Conservation (phyloP, 2,329 filamentous ascomycete genomes). For the Colletotrichum graminicola region DNA sequence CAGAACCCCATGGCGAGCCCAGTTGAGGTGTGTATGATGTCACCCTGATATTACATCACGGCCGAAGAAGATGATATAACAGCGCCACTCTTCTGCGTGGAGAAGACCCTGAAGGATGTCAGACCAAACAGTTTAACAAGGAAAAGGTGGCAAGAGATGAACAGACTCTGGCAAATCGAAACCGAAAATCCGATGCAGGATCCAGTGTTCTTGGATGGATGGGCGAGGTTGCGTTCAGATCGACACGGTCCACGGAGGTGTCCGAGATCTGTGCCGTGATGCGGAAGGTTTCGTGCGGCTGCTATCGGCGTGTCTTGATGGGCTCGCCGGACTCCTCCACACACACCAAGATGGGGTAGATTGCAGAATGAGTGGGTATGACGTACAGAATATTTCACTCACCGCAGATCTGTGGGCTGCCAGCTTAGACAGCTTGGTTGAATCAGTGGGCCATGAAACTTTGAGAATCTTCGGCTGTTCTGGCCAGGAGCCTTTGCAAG, state of each 20-base stretch:
- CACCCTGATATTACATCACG: conserved; percentile 33
- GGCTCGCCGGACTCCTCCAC: not conserved
- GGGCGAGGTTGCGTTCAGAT: conserved; percentile 8
- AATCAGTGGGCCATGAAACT: not conserved
- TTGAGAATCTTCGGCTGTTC: conserved; percentile 6
- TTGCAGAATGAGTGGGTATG: conserved; percentile 5
- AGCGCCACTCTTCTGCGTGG: conserved; percentile 34
- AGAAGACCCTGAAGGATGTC: conserved; percentile 14
- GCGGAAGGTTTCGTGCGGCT: conserved; percentile 15
- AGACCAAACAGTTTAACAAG: not conserved
- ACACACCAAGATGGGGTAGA: conserved; percentile 6
- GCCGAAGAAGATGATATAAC: conserved; percentile 23
- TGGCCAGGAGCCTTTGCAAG: not conserved
- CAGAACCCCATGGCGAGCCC: not conserved
- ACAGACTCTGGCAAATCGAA: not conserved
- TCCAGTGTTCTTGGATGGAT: conserved; percentile 12
- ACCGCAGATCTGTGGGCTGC: conserved; percentile 9
- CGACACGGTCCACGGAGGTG: not conserved
- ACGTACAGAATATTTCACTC: conserved; percentile 18
- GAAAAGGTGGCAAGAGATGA: not conserved
- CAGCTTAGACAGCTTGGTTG: not conserved
- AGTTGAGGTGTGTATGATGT: conserved; percentile 5
- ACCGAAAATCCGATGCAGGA: not conserved
- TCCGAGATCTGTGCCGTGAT: not conserved
- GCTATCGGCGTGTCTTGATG: not conserved